A percentile compares a stretch with the other conserved stretches of the same genome.
Evolutionary conservation across 2,329 filamentous ascomycete species (phyloP).

Genomic region (Ophiostoma ips): DNA sequence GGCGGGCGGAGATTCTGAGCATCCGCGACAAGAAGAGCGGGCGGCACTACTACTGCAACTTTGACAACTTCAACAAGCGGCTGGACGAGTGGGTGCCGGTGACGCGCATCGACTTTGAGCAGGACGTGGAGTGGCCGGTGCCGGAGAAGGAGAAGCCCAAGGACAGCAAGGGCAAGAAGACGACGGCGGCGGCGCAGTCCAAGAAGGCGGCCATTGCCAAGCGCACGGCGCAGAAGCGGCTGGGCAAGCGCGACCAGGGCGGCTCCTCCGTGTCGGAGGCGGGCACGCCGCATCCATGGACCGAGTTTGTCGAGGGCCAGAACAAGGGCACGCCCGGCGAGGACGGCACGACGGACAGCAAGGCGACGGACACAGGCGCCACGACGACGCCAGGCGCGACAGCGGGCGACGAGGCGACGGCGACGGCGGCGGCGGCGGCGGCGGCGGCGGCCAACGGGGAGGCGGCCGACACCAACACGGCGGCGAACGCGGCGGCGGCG

Average conservation of each 20-base stretch:
- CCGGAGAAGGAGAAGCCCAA: conserved; percentile 77
- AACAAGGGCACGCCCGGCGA: conserved; percentile 25
- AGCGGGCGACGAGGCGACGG: conserved; percentile 21
- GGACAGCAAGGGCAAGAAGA: conserved; percentile 51
- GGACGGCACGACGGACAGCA: conserved; percentile 32
- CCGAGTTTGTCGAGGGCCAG: conserved; percentile 36
- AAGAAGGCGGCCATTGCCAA: conserved; percentile 44
- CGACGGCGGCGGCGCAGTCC: conserved; percentile 31
- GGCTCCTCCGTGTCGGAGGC: conserved; percentile 38
- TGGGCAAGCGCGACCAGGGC: conserved; percentile 40
- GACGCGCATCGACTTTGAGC: conserved; percentile 67
- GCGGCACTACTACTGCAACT: conserved; percentile 89
- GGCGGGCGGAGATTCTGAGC: conserved; percentile 92
- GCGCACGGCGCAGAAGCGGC: conserved; percentile 39
- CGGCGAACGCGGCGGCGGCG: conserved; percentile 41
- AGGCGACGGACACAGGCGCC: conserved; percentile 3
- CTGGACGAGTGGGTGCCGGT: conserved; percentile 76
- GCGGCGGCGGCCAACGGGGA: conserved; percentile 3
- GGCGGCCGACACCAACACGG: conserved; percentile 21
- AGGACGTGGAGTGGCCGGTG: conserved; percentile 92
- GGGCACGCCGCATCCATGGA: conserved; percentile 38
- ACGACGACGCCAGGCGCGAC: conserved; percentile 11
- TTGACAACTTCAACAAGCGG: conserved; percentile 93
- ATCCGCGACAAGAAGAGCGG: conserved; percentile 82
- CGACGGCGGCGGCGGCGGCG: conserved; percentile 16